Evolutionary conservation across 148 eudicot species (phyloP).

Genomic region (Agrostemma githago): DNA sequence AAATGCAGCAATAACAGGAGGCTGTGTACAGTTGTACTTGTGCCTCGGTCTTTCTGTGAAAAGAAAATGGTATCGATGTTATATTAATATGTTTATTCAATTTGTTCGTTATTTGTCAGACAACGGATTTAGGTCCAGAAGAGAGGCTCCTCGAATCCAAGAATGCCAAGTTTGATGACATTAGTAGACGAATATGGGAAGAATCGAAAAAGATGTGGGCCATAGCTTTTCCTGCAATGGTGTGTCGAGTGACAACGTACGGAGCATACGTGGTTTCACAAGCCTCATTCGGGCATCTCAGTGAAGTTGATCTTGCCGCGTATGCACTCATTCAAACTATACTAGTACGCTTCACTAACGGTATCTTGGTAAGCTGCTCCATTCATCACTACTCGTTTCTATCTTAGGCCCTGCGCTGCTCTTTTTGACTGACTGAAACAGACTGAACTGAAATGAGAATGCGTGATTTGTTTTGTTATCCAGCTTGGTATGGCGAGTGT

Average conservation of each 20-base stretch:
- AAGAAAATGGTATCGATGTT: background rate
- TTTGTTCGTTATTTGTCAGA: conserved; percentile 15
- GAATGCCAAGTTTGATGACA: conserved; percentile 23
- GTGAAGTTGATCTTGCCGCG: conserved; percentile 60
- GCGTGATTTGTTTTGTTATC: background rate
- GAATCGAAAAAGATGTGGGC: conserved; percentile 65
- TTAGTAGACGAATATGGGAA: conserved; percentile 36
- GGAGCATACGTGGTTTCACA: conserved; percentile 63
- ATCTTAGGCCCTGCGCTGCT: background rate
- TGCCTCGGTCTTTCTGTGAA: background rate
- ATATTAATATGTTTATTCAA: background rate
- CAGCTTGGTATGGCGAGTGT: conserved; percentile 79
- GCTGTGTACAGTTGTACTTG: background rate
- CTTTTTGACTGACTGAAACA: too few relatives aligned
- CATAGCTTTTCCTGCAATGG: conserved; percentile 54
- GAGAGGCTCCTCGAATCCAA: conserved; percentile 33
- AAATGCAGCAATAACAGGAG: too few relatives aligned
- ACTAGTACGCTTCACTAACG: conserved; percentile 46
- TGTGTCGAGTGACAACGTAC: conserved; percentile 44
- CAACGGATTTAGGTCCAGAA: conserved; percentile 32
- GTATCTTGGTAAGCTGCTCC: conserved; percentile 42
- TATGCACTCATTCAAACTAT: conserved; percentile 63
- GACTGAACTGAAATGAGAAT: background rate
- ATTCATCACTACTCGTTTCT: background rate
- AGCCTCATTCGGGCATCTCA: conserved; percentile 54